Base-by-base conservation (phyloP, 176 grass and related monocot species). In the Aegilops speltoides region DNA sequence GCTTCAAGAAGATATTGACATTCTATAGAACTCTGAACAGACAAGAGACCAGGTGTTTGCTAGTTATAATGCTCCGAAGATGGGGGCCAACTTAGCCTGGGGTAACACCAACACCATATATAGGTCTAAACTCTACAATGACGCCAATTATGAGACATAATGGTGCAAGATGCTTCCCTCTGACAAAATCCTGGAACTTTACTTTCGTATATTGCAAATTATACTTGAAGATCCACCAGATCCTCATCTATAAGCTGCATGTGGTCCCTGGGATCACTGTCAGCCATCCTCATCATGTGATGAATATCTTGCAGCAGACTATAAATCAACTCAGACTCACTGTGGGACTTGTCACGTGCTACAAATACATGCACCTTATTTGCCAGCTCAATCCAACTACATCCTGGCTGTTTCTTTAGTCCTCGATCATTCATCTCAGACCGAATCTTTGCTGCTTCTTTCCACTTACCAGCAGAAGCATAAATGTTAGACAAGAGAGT, bases 381-480 rank as follows among this genome's bases (percentile, higher is more conserved):
- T 38, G 90, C 77, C 34, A 97, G 88, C 86, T 94, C 95, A 24
- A 97, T 89, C 95, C 95, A 97, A 88, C 92, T 94, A 80, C 95
- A 97, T 16, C 95, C 95, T 9, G 95, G 95, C 59, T 97, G 95
- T 82, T 97, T 97, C 79, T 92, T 97, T 19, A 97, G 78, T 24
- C 95, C 95, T 61, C 89, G 71, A 66, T 71, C 87, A 38, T 97
- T 97, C 95, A 97, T 97, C 80, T 87, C 85, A 73, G 77, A 76
- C 66, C 92, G 92, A 45, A 97, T 85, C 74, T 89, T 81, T 80
- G 92, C 92, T 28, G 90, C 95, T 88, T 94, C 94, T 77, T 92
- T 94, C 92, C 90, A 97, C 72, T 90, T 97, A 68, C 92, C 95
- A 89, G 90, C 88, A 64, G 95, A 97, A 79, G 95, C 92, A 89